Evolutionary conservation across 257 asterid species (phyloP).

Genomic region (Nicotiana benthamiana): DNA sequence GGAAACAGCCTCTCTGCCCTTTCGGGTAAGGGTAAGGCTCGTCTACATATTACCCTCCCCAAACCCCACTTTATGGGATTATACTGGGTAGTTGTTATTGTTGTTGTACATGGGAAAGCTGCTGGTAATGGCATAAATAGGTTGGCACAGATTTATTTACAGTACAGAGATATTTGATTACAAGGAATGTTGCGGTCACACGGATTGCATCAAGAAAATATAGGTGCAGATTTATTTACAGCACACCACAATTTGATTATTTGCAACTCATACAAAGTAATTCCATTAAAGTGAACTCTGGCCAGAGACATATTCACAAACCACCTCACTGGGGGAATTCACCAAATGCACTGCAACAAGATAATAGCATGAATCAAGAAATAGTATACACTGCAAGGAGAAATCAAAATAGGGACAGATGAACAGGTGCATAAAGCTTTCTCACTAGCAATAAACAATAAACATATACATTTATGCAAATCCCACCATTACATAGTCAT

Average conservation of each 20-base stretch:
- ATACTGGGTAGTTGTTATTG: too few relatives aligned
- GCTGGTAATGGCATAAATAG: background rate
- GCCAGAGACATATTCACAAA: background rate
- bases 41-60: too few relatives aligned
- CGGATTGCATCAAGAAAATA: background rate
- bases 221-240: background rate
- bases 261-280: background rate
- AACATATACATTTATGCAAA: background rate
- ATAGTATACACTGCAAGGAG: background rate
- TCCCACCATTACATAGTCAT: background rate
- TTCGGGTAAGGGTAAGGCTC: too few relatives aligned
- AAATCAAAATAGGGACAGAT: background rate
- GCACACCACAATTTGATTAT: background rate
- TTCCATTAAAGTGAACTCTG: background rate
- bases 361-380: background rate
- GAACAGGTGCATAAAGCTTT: background rate
- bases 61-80: too few relatives aligned
- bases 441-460: background rate
- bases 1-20: too few relatives aligned
- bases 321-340: background rate
- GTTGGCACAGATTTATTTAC: background rate
- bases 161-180: background rate
- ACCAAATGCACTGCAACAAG: slow-evolving; percentile 3
- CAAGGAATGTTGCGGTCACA: background rate
- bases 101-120: background rate